phyloP scores from a whole-genome alignment of 2,329 filamentous ascomycete genomes.

The Fusarium vanettenii region DNA sequence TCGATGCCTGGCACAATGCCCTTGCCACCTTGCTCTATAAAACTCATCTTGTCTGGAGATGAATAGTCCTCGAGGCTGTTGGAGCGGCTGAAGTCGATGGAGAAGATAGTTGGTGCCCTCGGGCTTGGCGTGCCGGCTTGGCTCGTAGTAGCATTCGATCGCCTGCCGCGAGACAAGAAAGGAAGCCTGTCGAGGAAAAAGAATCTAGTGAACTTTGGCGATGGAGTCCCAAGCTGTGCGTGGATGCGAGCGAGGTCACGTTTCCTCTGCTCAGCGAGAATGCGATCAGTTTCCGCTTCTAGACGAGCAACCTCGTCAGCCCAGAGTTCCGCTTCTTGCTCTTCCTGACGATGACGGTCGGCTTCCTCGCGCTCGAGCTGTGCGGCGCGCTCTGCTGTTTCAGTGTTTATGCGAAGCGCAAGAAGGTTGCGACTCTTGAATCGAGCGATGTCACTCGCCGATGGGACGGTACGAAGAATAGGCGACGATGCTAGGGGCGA shows the following conservation, averaged over 20 bases:
- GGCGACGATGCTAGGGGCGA: conserved; percentile 20
- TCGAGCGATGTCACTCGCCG: conserved; percentile 36
- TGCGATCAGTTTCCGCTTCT: conserved; percentile 61
- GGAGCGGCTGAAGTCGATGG: conserved; percentile 48
- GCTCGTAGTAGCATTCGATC: conserved; percentile 48
- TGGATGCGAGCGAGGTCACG: conserved; percentile 60
- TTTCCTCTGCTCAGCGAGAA: conserved; percentile 62
- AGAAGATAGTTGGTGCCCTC: conserved; percentile 50
- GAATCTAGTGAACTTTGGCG: conserved; percentile 46
- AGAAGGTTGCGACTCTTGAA: conserved; percentile 39
- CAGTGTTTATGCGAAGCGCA: conserved; percentile 36
- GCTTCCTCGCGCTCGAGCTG: conserved; percentile 33
- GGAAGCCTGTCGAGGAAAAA: conserved; percentile 62
- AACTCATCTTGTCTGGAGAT: conserved; percentile 48
- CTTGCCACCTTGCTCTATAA: conserved; percentile 58
- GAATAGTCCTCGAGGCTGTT: conserved; percentile 48
- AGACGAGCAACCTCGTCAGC: conserved; percentile 56
- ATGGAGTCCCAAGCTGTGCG: conserved; percentile 53
- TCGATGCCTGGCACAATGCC: conserved; percentile 69
- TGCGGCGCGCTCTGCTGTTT: conserved; percentile 30
- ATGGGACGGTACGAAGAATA: conserved; percentile 29
- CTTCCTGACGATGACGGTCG: conserved; percentile 25
- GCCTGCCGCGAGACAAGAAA: conserved; percentile 57
- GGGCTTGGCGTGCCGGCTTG: conserved; percentile 50
- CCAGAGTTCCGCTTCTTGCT: conserved; percentile 45